phyloP scores from a whole-genome alignment of 2,329 filamentous ascomycete species.

The Nigrospora sphaerica region DNA sequence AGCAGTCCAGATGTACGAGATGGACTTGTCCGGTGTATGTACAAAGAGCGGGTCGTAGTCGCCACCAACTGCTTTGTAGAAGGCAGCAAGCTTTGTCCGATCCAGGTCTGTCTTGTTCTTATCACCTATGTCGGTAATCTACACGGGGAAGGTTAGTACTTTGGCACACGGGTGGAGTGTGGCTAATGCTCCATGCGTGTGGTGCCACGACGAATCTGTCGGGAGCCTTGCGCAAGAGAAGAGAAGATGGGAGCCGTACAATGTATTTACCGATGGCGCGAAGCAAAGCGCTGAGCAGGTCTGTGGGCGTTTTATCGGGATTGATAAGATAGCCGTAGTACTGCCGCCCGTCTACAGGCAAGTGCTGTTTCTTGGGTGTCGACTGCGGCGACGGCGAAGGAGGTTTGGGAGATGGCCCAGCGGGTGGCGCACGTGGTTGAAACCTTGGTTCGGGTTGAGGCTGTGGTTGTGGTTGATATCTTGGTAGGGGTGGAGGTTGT shows the following conservation, averaged over 20 bases:
- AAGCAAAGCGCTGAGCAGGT: slow-evolving; percentile 60
- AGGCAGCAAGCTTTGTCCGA: slow-evolving; percentile 65
- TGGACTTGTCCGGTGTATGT: slow-evolving; percentile 61
- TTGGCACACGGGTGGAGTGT: too few relatives aligned
- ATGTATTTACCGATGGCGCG: slow-evolving; percentile 63
- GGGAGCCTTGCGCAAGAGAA: background rate
- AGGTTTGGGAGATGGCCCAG: slow-evolving; percentile 3
- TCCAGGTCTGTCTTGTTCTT: slow-evolving; percentile 45
- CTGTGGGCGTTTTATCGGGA: slow-evolving; percentile 59
- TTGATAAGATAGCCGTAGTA: slow-evolving; percentile 65
- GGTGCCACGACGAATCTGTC: background rate
- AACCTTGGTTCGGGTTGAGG: too few relatives aligned
- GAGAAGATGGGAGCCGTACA: slow-evolving; percentile 39
- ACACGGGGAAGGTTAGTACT: slow-evolving; percentile 11
- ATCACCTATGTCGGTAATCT: slow-evolving; percentile 55
- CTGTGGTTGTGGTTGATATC: too few relatives aligned
- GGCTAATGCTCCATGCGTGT: too few relatives aligned
- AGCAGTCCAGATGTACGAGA: slow-evolving; percentile 89
- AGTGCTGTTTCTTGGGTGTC: slow-evolving; percentile 1
- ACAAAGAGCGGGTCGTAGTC: slow-evolving; percentile 78
- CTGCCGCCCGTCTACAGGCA: slow-evolving; percentile 16
- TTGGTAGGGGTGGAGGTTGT: too few relatives aligned
- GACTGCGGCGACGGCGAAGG: slow-evolving; percentile 7
- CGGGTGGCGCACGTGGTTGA: background rate
- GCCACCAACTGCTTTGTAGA: slow-evolving; percentile 68